Percentiles rank a stretch among this genome's conserved stretches.
phyloP scores from a whole-genome alignment of 768 basidiomycete species.

The Naganishia onofrii region DNA sequence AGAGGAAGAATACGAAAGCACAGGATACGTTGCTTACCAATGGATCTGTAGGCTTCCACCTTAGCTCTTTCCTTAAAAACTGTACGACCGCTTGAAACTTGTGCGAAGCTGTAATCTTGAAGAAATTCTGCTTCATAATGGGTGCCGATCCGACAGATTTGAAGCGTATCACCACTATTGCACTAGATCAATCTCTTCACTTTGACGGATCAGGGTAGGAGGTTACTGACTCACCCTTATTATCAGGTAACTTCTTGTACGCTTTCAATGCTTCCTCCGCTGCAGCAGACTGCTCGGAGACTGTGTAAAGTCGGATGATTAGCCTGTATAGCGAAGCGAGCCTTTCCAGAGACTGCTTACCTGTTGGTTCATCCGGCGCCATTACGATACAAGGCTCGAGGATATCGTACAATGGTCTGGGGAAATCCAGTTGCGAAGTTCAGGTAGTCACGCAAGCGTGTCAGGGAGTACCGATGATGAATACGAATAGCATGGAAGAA shows the following conservation, averaged over 20 bases:
- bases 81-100: conserved; percentile 92
- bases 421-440: no score
- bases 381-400: not conserved
- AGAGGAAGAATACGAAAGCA: not conserved
- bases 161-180: conserved; percentile 87
- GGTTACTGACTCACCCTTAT: conserved; percentile 46
- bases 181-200: not conserved
- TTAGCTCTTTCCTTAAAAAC: conserved; percentile 82
- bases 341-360: not conserved
- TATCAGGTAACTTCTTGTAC: conserved; percentile 59
- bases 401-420: not conserved
- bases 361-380: not conserved
- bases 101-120: conserved; percentile 93
- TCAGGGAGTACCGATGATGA: no score
- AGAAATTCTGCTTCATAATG: conserved; percentile 98
- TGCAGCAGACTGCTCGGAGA: not conserved
- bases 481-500: no score
- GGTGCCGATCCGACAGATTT: conserved; percentile 96
- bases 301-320: not conserved
- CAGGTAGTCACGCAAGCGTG: no score
- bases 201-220: not conserved
- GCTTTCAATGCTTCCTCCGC: conserved; percentile 66
- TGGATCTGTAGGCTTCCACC: conserved; percentile 80
- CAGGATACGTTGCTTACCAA: conserved; percentile 59
- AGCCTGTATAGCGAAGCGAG: not conserved